These are phyloP conservation scores for Larix sibirica DNA, from an alignment of 83 land plant species.

Conservation along the genomic window DNA sequence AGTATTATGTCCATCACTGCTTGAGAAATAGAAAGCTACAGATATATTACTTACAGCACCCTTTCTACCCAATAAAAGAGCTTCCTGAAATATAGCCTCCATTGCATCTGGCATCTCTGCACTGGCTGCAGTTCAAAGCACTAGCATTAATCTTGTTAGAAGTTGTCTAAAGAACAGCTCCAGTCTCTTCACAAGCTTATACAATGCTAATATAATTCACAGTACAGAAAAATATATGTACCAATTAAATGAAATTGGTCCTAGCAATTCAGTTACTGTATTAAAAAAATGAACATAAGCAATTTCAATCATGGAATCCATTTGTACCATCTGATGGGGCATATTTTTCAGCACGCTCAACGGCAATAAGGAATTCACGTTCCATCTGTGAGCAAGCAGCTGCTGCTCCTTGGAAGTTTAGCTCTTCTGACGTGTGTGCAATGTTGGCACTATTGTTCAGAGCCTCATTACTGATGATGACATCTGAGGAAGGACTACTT, in stretches of 20 bases:
- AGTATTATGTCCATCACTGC: too few relatives aligned
- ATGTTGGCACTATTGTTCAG: slow-evolving; percentile 12
- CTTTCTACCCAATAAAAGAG: slow-evolving; percentile 49
- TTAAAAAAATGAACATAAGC: slow-evolving; percentile 17
- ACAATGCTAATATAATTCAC: background rate
- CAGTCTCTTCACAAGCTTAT: background rate
- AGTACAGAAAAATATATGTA: background rate
- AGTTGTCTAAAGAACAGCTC: background rate
- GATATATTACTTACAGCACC: slow-evolving; percentile 63
- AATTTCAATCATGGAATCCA: slow-evolving; percentile 36
- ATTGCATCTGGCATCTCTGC: slow-evolving; percentile 81
- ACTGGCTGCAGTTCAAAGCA: slow-evolving; percentile 34
- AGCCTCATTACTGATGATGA: background rate
- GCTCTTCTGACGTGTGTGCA: slow-evolving; percentile 3
- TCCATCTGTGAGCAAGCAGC: slow-evolving; percentile 46
- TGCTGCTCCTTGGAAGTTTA: slow-evolving; percentile 36
- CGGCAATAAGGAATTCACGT: slow-evolving; percentile 51
- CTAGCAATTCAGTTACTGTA: background rate
- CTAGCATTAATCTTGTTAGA: background rate
- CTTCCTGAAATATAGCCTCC: slow-evolving; percentile 69
- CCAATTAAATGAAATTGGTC: background rate
- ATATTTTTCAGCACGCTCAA: slow-evolving; percentile 55
- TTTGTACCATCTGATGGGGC: slow-evolving; percentile 26
- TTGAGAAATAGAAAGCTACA: background rate
- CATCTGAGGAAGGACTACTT: slow-evolving; percentile 14